These are phyloP conservation scores for Funneliformis mosseae DNA, from an alignment of 192 early-diverging fungal species.

Conservation along the genomic window DNA sequence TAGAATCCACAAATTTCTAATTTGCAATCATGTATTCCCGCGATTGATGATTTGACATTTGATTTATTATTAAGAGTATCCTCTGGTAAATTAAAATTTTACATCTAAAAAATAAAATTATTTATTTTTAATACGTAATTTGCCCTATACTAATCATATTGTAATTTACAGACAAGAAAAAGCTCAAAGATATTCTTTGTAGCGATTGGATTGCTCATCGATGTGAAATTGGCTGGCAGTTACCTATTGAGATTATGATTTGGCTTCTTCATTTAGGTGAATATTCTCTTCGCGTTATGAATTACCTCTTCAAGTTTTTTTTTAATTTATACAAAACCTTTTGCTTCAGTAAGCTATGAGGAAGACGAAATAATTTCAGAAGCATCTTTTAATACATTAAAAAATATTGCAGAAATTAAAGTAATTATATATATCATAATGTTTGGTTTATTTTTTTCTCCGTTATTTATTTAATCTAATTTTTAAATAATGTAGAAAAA, in stretches of 20 bases:
- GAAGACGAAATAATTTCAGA: constrained; percentile 9
- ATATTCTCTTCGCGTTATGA: not conserved
- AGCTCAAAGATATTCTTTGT: constrained; percentile 7
- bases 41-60: not conserved
- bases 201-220: constrained; percentile 19
- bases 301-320: not conserved
- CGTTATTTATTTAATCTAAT: not conserved
- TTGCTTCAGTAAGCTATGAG: constrained; percentile 10
- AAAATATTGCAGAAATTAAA: constrained; percentile 1
- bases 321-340: not conserved
- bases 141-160: not conserved
- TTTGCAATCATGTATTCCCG: not conserved
- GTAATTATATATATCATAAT: not conserved
- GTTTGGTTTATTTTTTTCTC: not conserved
- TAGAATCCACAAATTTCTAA: not conserved
- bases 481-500: not conserved
- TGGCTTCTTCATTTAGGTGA: constrained; percentile 25
- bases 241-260: not conserved
- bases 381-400: constrained; percentile 28
- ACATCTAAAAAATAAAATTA: no score
- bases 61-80: not conserved
- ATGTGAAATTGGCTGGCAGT: constrained; percentile 5
- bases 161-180: not conserved
- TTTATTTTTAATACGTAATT: not conserved
- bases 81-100: not conserved